A percentile compares a stretch with the other conserved stretches of the same genome.
phyloP scores from a whole-genome alignment of 1,284 basidiomycete species.

The Marasmius fiardii region DNA sequence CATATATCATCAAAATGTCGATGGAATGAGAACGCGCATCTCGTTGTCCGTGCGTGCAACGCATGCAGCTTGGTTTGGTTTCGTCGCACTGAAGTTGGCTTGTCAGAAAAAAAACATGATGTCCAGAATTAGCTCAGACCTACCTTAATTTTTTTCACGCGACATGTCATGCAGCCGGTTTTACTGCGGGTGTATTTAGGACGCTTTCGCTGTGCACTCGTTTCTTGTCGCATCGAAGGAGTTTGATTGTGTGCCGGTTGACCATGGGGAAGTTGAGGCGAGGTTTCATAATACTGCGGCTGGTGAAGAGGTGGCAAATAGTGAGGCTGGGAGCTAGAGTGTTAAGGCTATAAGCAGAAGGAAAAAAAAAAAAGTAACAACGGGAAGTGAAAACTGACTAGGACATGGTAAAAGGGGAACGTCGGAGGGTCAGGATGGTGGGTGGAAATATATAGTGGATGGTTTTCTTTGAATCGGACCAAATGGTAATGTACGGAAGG shows the following conservation, averaged over 20 bases:
- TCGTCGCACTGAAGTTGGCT: constrained; percentile 67
- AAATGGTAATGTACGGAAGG: constrained; percentile 45
- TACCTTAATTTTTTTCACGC: constrained; percentile 86
- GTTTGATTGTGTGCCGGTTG: constrained; percentile 42
- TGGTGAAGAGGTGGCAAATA: constrained; percentile 43
- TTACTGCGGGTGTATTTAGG: constrained; percentile 86
- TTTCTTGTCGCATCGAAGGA: constrained; percentile 44
- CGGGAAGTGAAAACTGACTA: constrained; percentile 13
- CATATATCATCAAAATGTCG: not conserved
- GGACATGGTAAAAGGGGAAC: constrained; percentile 8
- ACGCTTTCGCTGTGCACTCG: constrained; percentile 60
- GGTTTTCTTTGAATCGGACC: constrained; percentile 38
- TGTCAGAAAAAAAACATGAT: constrained; percentile 5
- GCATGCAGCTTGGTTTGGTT: constrained; percentile 74
- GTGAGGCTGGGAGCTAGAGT: constrained; percentile 26
- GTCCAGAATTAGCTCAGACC: constrained; percentile 19
- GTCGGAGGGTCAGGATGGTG: not conserved
- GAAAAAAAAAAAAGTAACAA: constrained; percentile 20
- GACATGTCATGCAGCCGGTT: constrained; percentile 80
- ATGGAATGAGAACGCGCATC: constrained; percentile 46
- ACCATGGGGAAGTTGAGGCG: constrained; percentile 34
- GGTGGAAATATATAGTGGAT: constrained; percentile 8
- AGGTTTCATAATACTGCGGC: constrained; percentile 36
- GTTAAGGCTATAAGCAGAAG: constrained; percentile 27
- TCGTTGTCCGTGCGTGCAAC: constrained; percentile 75